A percentile compares a stretch with the other conserved stretches of the same genome.
These are phyloP conservation scores for Tricholomella constricta DNA, from an alignment of 768 basidiomycete species.

Conservation along the genomic window DNA sequence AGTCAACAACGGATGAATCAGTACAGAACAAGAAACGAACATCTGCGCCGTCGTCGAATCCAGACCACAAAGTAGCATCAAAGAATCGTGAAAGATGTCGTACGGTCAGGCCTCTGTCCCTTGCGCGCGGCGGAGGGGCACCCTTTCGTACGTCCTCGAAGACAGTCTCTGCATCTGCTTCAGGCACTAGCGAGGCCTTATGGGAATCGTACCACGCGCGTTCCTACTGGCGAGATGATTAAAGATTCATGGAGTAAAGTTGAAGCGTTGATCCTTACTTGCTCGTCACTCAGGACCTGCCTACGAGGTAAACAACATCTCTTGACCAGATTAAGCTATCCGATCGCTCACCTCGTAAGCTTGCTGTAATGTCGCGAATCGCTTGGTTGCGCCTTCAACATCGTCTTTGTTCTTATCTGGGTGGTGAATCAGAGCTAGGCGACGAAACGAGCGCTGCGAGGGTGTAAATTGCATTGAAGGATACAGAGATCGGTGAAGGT, in stretches of 20 bases:
- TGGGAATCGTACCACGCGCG: slow-evolving; percentile 98
- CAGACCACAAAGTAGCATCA: slow-evolving; percentile 66
- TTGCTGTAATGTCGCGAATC: slow-evolving; percentile 88
- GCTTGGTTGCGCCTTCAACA: slow-evolving; percentile 80
- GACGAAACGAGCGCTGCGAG: slow-evolving; percentile 75
- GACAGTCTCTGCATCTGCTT: slow-evolving; percentile 81
- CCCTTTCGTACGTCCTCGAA: slow-evolving; percentile 86
- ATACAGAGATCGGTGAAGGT: slow-evolving; percentile 1
- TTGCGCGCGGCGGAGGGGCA: slow-evolving; percentile 47
- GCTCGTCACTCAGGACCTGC: slow-evolving; percentile 91
- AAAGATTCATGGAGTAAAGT: slow-evolving; percentile 14
- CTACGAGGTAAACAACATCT: slow-evolving; percentile 4
- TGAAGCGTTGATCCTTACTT: slow-evolving; percentile 53
- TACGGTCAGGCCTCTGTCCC: slow-evolving; percentile 78
- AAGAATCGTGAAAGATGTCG: slow-evolving; percentile 86
- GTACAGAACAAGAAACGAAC: slow-evolving; percentile 38
- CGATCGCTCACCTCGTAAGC: slow-evolving; percentile 81
- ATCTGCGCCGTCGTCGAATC: slow-evolving; percentile 62
- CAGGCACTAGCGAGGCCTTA: slow-evolving; percentile 74
- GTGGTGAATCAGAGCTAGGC: slow-evolving; percentile 81
- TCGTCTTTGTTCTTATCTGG: slow-evolving; percentile 87
- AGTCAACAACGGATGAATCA: background rate
- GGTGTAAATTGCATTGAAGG: slow-evolving; percentile 1
- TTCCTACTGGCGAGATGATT: slow-evolving; percentile 64
- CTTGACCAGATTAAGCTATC: background rate